Base-by-base conservation (phyloP, 164 flowering plant genomes). In the Santalum album region DNA sequence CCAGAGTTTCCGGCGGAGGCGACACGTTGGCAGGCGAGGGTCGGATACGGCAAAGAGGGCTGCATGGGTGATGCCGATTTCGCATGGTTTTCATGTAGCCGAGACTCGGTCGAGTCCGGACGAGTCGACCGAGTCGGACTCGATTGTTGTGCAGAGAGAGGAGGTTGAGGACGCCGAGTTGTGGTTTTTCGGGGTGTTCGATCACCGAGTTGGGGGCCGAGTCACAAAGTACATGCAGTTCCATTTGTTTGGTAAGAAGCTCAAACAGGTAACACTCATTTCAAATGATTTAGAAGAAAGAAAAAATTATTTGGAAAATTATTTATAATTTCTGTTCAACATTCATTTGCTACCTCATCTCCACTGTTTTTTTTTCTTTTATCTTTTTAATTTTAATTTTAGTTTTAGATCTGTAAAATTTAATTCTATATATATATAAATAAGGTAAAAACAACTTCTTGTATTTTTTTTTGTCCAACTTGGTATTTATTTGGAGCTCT, bases 101-200 rank as follows among this genome's bases (percentile, higher is more conserved):
- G 76, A 75, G 53, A 58, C 67, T 61, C 59, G 47, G 18, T 45
- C 65, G 19, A 40, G 42, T 14, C 21, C 49, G 9, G 69, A 56
- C 6, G 63, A 53, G 19, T 26, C 34, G 0, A n/a, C n/a, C n/a
- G 57, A 60, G 5, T 25, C 51, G 2, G 90, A 78, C 53, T 56
- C 58, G 3, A 72, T 78, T 38, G 77, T 79, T 53, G 81, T 66
- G 10, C 81, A 79, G 56, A 77, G 82, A 59, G 90, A 84, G 61
- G 76, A 78, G 52, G 54, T 74, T 15, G 68, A 66, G n/a, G 69
- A 68, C 49, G 17, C 49, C 6, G 90, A 84, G 50, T 34, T 77
- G 49, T 81, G 84, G 84, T 63, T 77, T 26, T 84, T 75, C 52
- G 83, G 84, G 46, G 68, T 84, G 55, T 77, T 60, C 18, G 76